Conservation (phyloP, 495 filamentous ascomycete species). For the Penicillium dipodomyicola region DNA sequence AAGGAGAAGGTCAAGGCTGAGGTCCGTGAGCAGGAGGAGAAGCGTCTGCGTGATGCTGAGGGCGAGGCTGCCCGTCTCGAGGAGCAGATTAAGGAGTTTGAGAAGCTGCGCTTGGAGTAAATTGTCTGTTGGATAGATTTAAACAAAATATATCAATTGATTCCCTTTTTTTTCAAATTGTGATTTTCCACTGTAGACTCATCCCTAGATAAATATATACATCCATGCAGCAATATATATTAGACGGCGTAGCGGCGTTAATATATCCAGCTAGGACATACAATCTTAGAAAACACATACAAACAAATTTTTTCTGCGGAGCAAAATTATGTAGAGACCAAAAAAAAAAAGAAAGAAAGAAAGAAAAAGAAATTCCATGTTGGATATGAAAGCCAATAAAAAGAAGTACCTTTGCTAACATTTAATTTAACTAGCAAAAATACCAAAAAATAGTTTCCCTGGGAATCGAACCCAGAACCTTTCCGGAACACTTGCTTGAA, state of each 20-base stretch:
- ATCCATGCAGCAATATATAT: too few species aligned
- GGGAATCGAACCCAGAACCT: constrained; percentile 28
- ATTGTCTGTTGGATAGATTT: constrained; percentile 11
- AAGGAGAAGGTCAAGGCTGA: constrained; percentile 50
- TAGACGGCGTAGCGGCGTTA: too few species aligned
- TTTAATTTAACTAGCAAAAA: not conserved
- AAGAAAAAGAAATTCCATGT: not conserved
- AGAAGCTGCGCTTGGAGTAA: constrained; percentile 48
- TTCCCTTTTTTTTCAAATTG: constrained; percentile 7
- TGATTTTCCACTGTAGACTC: not conserved
- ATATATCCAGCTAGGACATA: not conserved
- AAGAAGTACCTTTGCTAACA: not conserved
- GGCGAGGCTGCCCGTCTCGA: constrained; percentile 54
- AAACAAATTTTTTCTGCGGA: too few species aligned
- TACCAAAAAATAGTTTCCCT: constrained; percentile 21
- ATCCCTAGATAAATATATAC: not conserved
- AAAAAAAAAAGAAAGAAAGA: too few species aligned
- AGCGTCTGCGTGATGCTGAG: constrained; percentile 57
- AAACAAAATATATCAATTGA: constrained; percentile 18
- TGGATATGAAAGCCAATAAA: not conserved
- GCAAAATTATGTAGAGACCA: too few species aligned
- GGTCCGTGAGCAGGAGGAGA: constrained; percentile 58
- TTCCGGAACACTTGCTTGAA: constrained; percentile 14
- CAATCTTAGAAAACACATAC: not conserved
- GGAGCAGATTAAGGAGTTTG: constrained; percentile 51